Evolutionary conservation across 768 basidiomycete species (phyloP), one percentile per base, ranked within the genome.

Genomic region (Chlorophyllum brunneum): DNA sequence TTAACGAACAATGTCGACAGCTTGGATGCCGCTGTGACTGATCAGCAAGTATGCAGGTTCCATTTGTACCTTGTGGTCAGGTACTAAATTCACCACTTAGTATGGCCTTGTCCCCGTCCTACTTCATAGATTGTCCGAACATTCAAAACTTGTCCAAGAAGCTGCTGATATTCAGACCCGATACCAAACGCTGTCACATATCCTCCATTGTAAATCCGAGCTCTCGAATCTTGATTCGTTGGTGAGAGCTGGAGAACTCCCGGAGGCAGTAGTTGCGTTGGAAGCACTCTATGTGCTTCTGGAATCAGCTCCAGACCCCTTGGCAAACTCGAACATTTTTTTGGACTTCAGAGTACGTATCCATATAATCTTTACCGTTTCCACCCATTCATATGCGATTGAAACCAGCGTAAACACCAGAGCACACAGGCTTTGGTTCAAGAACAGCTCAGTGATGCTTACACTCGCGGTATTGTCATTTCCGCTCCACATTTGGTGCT

Each of bases 401-500:
- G 18, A 9, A 2, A 11, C 3, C 57, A 92, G 89, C 73, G 70
- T 44, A 80, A 71, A 57, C 75, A 82, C 53, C 76, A 74, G 54
- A 75, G 79, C 7, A 65, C 76, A 22, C 74, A 75, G 60, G 81
- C 85, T 50, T 78, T 79, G 31, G 66, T 80, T 5, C 82, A 88
- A 61, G 90, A 91, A 55, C 82, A 88, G 59, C 72, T 92, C 20
- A 79, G 74, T 57, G 82, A 88, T 41, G 85, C 84, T 2, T 90
- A 81, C 60, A 65, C 78, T 18, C 76, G 81, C 59, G 76, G 84
- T 60, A 65, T 91, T 22, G 60, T 72, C 2, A 63, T 86, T 24
- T 74, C 76, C 22, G 67, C 78, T 3, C 72, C 71, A 13, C 73
- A 76, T 54, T 58, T 89, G 24, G 65, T 68, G 24, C 73, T 90